Percentiles rank a stretch among this genome's conserved stretches.
Evolutionary conservation across 352 stramenopile species (phyloP).

Genomic region (Phytophthora megakarya): DNA sequence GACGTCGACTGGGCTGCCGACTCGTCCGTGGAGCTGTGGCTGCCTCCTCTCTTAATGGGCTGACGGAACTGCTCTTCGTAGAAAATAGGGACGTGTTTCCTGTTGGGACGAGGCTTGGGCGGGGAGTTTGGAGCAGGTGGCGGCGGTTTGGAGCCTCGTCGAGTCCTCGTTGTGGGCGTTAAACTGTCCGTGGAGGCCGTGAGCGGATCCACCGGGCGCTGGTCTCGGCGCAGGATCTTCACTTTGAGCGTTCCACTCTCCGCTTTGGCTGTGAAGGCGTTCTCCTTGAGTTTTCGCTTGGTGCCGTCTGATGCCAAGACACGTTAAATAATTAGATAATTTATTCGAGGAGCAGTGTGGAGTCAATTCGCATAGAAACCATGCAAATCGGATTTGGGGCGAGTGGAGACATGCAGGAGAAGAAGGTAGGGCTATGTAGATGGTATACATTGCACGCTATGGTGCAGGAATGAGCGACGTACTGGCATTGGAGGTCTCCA

Average conservation of each 20-base stretch:
- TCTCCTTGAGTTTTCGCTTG: conserved; percentile 81
- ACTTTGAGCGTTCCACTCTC: conserved; percentile 78
- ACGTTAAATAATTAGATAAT: neutral
- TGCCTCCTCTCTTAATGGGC: conserved; percentile 28
- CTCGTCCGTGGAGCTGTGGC: conserved; percentile 44
- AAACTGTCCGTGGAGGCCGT: neutral
- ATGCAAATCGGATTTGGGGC: conserved; percentile 1
- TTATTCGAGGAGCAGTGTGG: neutral
- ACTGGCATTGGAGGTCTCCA: conserved; percentile 17
- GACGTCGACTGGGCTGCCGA: conserved; percentile 37
- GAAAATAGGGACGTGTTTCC: conserved; percentile 85
- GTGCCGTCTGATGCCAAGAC: conserved; percentile 31
- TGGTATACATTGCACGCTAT: neutral
- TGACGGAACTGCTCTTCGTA: conserved; percentile 58
- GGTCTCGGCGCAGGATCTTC: conserved; percentile 76
- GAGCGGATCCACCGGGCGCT: conserved; percentile 4
- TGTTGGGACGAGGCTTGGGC: conserved; percentile 76
- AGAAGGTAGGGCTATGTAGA: neutral
- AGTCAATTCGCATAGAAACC: conserved; percentile 1
- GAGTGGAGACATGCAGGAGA: neutral
- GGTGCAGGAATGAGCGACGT: conserved; percentile 5
- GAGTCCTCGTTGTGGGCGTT: conserved; percentile 9
- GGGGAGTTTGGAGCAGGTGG: conserved; percentile 42
- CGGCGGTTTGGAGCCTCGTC: conserved; percentile 13
- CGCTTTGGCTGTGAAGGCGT: conserved; percentile 73